Conservation (phyloP, 2,329 filamentous ascomycete genomes). For the Fusarium sp. region DNA sequence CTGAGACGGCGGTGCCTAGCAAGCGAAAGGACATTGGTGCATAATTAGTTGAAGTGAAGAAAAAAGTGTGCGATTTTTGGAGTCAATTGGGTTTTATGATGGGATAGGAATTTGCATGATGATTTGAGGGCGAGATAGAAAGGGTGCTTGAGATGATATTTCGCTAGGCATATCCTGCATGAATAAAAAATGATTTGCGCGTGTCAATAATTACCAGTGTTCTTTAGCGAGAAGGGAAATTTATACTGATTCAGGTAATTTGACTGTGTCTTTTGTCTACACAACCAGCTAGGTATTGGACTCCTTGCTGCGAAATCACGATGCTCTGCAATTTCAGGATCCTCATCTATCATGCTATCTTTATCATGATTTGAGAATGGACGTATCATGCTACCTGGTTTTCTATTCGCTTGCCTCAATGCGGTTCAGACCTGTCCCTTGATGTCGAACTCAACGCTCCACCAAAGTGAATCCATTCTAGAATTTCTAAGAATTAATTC, state of each 20-base stretch:
- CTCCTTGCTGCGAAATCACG: neutral
- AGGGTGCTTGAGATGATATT: constrained; percentile 20
- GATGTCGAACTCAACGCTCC: constrained; percentile 3
- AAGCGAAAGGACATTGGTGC: constrained; percentile 49
- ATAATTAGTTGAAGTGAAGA: constrained; percentile 27
- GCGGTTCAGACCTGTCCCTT: constrained; percentile 1
- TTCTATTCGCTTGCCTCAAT: constrained; percentile 9
- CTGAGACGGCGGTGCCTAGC: constrained; percentile 40
- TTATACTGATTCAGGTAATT: neutral
- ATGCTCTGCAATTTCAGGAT: neutral
- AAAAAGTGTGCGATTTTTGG: constrained; percentile 35
- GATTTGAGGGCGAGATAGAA: constrained; percentile 33
- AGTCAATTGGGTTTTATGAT: constrained; percentile 37
- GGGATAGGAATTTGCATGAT: constrained; percentile 28
- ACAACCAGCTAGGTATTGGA: neutral
- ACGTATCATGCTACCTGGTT: neutral
- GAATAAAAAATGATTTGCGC: constrained; percentile 33
- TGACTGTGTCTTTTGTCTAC: neutral
- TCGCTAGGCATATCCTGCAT: constrained; percentile 22
- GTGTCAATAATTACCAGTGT: constrained; percentile 2
- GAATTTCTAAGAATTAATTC: constrained; percentile 1
- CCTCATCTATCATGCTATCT: neutral
- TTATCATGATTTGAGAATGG: neutral
- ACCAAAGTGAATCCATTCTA: constrained; percentile 3
- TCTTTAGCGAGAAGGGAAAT: neutral